phyloP scores from a whole-genome alignment of 2,329 filamentous ascomycete genomes.

The Colletotrichum sp. region DNA sequence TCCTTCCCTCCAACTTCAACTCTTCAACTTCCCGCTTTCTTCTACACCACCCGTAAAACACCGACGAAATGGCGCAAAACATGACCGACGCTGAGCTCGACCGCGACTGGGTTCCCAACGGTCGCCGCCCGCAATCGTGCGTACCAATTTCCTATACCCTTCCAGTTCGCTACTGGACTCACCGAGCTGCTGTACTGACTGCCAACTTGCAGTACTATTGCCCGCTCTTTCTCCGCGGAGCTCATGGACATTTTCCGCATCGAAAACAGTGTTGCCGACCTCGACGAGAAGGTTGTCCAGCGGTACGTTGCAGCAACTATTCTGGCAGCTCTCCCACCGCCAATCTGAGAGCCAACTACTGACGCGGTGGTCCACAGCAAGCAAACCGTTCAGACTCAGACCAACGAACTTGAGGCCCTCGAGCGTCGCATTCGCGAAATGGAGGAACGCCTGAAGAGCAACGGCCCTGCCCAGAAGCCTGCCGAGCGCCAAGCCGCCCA shows the following conservation, averaged over 20 bases:
- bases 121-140: slow-evolving; percentile 82
- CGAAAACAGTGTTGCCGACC: slow-evolving; percentile 75
- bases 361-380: slow-evolving; percentile 62
- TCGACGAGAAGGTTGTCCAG: slow-evolving; percentile 78
- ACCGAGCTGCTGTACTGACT: background rate
- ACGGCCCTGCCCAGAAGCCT: slow-evolving; percentile 22
- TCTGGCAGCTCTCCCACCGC: background rate
- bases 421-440: slow-evolving; percentile 85
- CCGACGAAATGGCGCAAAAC: slow-evolving; percentile 25
- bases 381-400: slow-evolving; percentile 75
- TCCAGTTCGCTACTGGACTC: slow-evolving; percentile 52
- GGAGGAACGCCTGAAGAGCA: slow-evolving; percentile 72
- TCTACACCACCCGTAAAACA: background rate
- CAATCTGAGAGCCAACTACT: background rate
- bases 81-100: slow-evolving; percentile 73
- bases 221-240: slow-evolving; percentile 84
- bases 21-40: background rate
- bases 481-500: slow-evolving; percentile 21
- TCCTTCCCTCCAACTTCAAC: background rate
- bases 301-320: slow-evolving; percentile 65
- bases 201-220: slow-evolving; percentile 71
- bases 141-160: slow-evolving; percentile 61
- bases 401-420: slow-evolving; percentile 82
- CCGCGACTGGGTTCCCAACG: slow-evolving; percentile 80
- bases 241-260: slow-evolving; percentile 90